A percentile compares a stretch with the other conserved stretches of the same genome.
phyloP scores from a whole-genome alignment of 2,329 filamentous ascomycete genomes.

The Malbranchea zuffiana region DNA sequence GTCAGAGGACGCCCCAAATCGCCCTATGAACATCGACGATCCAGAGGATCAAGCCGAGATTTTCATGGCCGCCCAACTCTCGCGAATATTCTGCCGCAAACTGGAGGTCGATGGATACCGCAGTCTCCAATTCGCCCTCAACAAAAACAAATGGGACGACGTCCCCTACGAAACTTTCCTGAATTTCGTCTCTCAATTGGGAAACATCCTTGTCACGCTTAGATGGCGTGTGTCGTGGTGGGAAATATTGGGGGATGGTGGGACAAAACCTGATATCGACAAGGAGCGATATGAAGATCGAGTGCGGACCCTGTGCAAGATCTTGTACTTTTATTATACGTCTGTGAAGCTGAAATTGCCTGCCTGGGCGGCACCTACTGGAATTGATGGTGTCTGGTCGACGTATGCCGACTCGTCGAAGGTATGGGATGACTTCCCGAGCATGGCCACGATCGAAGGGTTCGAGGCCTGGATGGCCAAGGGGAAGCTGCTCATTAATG shows the following conservation, averaged over 20 bases:
- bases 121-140: slow-evolving; percentile 35
- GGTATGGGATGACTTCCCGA: slow-evolving; percentile 36
- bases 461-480: slow-evolving; percentile 33
- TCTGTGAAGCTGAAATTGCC: slow-evolving; percentile 34
- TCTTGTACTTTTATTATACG: slow-evolving; percentile 39
- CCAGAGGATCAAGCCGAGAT: slow-evolving; percentile 30
- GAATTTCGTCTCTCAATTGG: slow-evolving; percentile 31
- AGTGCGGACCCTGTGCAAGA: slow-evolving; percentile 33
- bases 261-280: slow-evolving; percentile 24
- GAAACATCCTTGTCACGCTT: slow-evolving; percentile 32
- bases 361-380: slow-evolving; percentile 28
- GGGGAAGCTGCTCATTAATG: slow-evolving; percentile 30
- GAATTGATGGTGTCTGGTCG: slow-evolving; percentile 32
- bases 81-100: slow-evolving; percentile 37
- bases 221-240: slow-evolving; percentile 39
- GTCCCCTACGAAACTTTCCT: slow-evolving; percentile 34
- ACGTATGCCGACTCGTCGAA: slow-evolving; percentile 33
- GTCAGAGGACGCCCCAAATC: slow-evolving; percentile 22
- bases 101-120: slow-evolving; percentile 38
- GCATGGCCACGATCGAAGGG: slow-evolving; percentile 28
- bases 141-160: slow-evolving; percentile 38
- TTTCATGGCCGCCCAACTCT: slow-evolving; percentile 35
- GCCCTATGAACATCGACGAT: slow-evolving; percentile 31
- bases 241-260: slow-evolving; percentile 33
- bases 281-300: slow-evolving; percentile 32